Evolutionary conservation across 352 stramenopile genomes (phyloP), one percentile per base, ranked within the genome.

Genomic region (Phytophthora cryptogea): DNA sequence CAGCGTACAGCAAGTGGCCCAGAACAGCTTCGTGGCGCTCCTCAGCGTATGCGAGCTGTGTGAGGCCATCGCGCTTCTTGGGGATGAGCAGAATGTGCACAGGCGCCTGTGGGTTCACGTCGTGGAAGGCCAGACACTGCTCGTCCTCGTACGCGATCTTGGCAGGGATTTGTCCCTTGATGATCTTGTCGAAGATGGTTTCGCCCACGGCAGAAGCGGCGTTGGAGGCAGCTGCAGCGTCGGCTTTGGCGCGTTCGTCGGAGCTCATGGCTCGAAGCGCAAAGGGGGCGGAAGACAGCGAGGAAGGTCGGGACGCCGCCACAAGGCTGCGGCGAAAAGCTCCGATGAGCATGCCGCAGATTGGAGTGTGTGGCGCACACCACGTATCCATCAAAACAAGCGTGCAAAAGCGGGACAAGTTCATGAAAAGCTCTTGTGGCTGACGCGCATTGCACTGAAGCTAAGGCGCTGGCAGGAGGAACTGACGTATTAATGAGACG

Each of bases 151-250:
- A 98, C 36, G 98, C 96, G 71, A 99, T 95, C 43, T 89, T 81
- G 39, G 97, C 91, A 5, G 96, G 96, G 56, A 99, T 99, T 30
- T 97, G 76, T 30, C 83, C 76, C 11, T 79, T 68, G 42, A 99
- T 80, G 70, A 99, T 99, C 73, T 99, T 99, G 77, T 99, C 96
- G 74, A 99, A 99, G 41, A 99, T 91, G 2, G 97, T 99, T 26
- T 78, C 80, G 5, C 89, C 82, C 11, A 78, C 80, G 42, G 60
- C 65, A 17, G 66, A 65, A 83, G 83, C 23, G 63, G 70, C 17
- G 4, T 57, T 41, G 63, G 39, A 46, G 2, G 55, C 47, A 8
- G 77, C 73, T 0, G 80, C 80, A 8, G 68, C 72, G 44, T 93
- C 83, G 11, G 83, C 76, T 27, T 85, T 81, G 10, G 70, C 63